Conservation (phyloP, 2,329 filamentous ascomycete species). For the Neonectria faginata region DNA sequence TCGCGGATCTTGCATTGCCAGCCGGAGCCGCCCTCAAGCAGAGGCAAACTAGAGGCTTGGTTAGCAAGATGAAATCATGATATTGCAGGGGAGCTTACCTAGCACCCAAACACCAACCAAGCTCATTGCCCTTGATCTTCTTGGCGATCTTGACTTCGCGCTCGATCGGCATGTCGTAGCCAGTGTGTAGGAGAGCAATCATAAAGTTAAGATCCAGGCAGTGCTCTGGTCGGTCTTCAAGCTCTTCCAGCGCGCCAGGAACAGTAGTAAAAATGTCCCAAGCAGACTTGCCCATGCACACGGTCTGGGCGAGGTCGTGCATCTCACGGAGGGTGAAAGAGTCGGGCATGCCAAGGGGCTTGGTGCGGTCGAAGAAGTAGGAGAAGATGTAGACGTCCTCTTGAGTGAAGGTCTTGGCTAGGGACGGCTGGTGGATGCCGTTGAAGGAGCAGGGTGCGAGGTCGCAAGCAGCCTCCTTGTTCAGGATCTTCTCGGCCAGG, state of each 20-base stretch:
- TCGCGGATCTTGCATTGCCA: constrained; percentile 91
- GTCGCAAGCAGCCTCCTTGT: constrained; percentile 85
- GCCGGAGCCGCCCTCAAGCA: constrained; percentile 83
- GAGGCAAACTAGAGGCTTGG: constrained; percentile 73
- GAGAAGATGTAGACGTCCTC: constrained; percentile 98
- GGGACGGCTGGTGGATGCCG: constrained; percentile 91
- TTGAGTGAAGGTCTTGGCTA: constrained; percentile 89
- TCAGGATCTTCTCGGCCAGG: constrained; percentile 88
- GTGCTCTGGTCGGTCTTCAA: constrained; percentile 85
- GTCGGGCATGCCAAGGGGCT: constrained; percentile 97
- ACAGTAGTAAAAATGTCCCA: constrained; percentile 87
- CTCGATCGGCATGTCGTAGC: constrained; percentile 97
- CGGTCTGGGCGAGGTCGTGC: constrained; percentile 83
- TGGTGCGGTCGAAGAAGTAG: constrained; percentile 96
- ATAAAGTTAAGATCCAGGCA: constrained; percentile 98
- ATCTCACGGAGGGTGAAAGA: constrained; percentile 93
- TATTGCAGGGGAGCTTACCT: constrained; percentile 70
- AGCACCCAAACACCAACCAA: constrained; percentile 97
- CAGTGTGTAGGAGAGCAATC: constrained; percentile 90
- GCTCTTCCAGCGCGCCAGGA: constrained; percentile 81
- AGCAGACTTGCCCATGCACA: constrained; percentile 80
- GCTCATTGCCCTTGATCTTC: constrained; percentile 97
- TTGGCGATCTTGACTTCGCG: constrained; percentile 98
- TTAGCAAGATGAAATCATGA: constrained; percentile 33
- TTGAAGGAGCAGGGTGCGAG: constrained; percentile 98